Evolutionary conservation across 2,329 filamentous ascomycete species (phyloP).

Genomic region (Cladobotryum protrusum): DNA sequence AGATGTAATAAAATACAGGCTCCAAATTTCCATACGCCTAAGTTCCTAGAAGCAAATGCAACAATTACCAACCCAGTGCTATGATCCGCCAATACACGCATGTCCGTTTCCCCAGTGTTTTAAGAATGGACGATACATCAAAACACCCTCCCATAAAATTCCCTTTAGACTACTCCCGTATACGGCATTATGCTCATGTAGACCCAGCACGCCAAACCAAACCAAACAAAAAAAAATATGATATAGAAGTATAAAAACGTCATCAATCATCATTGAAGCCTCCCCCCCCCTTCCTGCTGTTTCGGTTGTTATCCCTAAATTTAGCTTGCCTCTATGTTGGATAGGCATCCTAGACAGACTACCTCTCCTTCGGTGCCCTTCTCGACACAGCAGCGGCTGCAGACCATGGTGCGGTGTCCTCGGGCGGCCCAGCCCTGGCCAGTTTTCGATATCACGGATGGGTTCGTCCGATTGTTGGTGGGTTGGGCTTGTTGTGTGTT

Average conservation of each 20-base stretch:
- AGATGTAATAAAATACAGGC: no score
- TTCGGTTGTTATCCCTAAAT: background rate
- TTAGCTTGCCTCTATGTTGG: no score
- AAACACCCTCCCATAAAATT: no score
- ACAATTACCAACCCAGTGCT: no score
- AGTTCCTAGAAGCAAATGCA: no score
- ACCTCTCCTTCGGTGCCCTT: slow-evolving; percentile 58
- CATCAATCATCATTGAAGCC: slow-evolving; percentile 8
- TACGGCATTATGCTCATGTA: no score
- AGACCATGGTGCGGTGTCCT: slow-evolving; percentile 50
- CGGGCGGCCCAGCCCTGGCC: slow-evolving; percentile 31
- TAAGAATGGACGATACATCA: no score
- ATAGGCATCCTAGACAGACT: slow-evolving; percentile 54
- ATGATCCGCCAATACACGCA: no score
- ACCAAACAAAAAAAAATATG: background rate
- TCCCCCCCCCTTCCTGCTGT: background rate
- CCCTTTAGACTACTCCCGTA: no score
- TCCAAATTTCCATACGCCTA: no score
- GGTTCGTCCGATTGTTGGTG: background rate
- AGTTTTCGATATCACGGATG: slow-evolving; percentile 1
- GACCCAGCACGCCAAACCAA: background rate
- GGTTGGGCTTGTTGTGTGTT: no score
- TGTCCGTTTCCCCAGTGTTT: no score
- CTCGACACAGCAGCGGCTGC: slow-evolving; percentile 64
- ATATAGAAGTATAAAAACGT: background rate